Conservation (phyloP, 2,329 filamentous ascomycete species). For the Xylaria sp. region DNA sequence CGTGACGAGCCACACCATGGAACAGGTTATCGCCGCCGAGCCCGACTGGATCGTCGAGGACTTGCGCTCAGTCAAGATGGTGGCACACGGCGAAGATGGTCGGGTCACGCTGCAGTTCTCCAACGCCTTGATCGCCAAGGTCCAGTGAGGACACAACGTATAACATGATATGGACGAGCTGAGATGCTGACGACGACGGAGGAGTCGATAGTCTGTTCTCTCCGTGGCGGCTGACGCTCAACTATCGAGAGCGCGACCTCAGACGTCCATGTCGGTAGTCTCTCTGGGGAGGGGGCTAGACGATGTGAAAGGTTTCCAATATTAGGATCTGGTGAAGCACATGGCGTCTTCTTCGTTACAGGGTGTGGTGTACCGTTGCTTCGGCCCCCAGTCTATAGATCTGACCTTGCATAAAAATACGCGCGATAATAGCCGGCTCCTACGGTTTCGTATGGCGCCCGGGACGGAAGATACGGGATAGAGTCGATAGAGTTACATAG, state of each 20-base stretch:
- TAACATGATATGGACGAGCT: conserved; percentile 3
- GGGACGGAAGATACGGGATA: conserved; percentile 19
- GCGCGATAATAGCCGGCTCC: conserved; percentile 3
- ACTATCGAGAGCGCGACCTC: conserved; percentile 11
- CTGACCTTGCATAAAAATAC: conserved; percentile 22
- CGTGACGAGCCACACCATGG: conserved; percentile 81
- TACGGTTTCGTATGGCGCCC: conserved; percentile 7
- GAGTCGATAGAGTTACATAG: conserved; percentile 28
- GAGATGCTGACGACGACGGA: neutral
- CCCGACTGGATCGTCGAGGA: conserved; percentile 90
- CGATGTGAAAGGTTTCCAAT: conserved; percentile 1
- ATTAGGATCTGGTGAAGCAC: conserved; percentile 12
- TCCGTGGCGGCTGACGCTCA: conserved; percentile 25
- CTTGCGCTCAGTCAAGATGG: conserved; percentile 76
- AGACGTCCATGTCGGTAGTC: conserved; percentile 15
- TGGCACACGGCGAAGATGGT: conserved; percentile 65
- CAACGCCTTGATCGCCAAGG: conserved; percentile 61
- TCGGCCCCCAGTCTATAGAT: conserved; percentile 34
- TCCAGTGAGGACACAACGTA: conserved; percentile 12
- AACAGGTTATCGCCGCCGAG: conserved; percentile 77
- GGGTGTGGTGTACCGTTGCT: conserved; percentile 14
- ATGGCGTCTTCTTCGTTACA: conserved; percentile 10
- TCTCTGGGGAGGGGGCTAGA: conserved; percentile 22
- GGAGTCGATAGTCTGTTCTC: conserved; percentile 22
- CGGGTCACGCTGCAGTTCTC: conserved; percentile 74